These are phyloP conservation scores for Hippophae gyantsensis DNA, from an alignment of 306 rosid genomes.

Conservation along the genomic window DNA sequence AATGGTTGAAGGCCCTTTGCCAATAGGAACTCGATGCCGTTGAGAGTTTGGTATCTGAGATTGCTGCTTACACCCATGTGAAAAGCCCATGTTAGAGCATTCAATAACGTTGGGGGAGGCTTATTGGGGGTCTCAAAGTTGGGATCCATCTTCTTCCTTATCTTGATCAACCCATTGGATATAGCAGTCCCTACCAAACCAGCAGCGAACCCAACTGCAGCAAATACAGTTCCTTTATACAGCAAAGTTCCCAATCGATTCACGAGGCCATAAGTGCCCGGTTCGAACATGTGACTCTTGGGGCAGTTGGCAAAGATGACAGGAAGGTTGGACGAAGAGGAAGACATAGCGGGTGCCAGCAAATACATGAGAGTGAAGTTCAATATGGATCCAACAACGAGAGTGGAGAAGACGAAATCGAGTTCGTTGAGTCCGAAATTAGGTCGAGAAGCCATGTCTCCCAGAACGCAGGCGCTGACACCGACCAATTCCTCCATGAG, in stretches of 20 bases:
- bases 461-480: conserved; percentile 70
- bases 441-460: conserved; percentile 97
- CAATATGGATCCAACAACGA: conserved; percentile 83
- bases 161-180: conserved; percentile 73
- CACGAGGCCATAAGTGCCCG: conserved; percentile 46
- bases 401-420: conserved; percentile 90
- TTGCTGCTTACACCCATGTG: conserved; percentile 92
- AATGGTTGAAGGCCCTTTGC: conserved; percentile 57
- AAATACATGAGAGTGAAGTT: conserved; percentile 92
- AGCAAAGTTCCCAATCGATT: conserved; percentile 63
- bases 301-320: conserved; percentile 65
- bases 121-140: conserved; percentile 76
- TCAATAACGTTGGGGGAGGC: conserved; percentile 70
- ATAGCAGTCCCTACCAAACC: conserved; percentile 67
- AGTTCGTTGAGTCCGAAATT: conserved; percentile 95
- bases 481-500: conserved; percentile 92
- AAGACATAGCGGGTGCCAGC: conserved; percentile 56
- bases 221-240: conserved; percentile 65
- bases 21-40: conserved; percentile 63
- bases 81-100: conserved; percentile 76
- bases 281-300: conserved; percentile 87
- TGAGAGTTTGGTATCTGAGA: conserved; percentile 76
- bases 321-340: conserved; percentile 47
- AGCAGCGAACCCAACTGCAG: conserved; percentile 74
- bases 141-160: conserved; percentile 87